These are phyloP conservation scores for Pseudotsuga menziesii DNA, from an alignment of 75 land plant genomes.

Conservation along the genomic window DNA sequence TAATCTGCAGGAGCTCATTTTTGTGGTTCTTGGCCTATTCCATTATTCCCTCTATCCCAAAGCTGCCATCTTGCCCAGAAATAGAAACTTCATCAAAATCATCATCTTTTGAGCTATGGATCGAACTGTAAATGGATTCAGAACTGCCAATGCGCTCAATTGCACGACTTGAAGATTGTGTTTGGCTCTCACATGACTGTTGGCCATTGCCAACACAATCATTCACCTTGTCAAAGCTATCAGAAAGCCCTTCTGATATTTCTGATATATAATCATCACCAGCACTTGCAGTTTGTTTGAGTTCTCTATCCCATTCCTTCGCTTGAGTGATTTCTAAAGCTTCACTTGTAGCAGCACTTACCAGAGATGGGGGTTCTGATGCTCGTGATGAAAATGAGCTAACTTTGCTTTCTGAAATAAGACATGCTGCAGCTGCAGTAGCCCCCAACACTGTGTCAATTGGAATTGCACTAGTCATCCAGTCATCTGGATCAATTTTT, in stretches of 20 bases:
- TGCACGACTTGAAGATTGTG: conserved; percentile 15
- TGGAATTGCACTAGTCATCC: conserved; percentile 87
- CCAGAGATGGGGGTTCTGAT: conserved; percentile 47
- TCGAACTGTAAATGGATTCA: conserved; percentile 74
- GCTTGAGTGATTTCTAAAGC: conserved; percentile 39
- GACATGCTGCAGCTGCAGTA: conserved; percentile 63
- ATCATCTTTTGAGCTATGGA: too few relatives aligned
- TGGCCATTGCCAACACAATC: conserved; percentile 32
- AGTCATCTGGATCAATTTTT: conserved; percentile 31
- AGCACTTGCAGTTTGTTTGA: conserved; percentile 11
- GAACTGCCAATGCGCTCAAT: conserved; percentile 63
- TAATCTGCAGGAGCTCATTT: conserved; percentile 64
- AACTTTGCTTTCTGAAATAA: conserved; percentile 51
- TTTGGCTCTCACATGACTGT: conserved; percentile 29
- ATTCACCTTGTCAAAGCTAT: conserved; percentile 35
- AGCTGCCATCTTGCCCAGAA: conserved; percentile 36
- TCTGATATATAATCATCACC: conserved; percentile 40
- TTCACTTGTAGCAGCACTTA: conserved; percentile 38
- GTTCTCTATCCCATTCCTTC: conserved; percentile 36
- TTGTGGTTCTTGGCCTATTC: conserved; percentile 76
- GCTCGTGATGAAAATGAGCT: conserved; percentile 33
- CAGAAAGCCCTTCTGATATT: conserved; percentile 24
- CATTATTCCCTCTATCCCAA: conserved; percentile 49
- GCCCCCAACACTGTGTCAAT: conserved; percentile 64
- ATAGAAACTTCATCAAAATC: not conserved